phyloP scores from a whole-genome alignment of 768 basidiomycete genomes.

The Suillus lakei region DNA sequence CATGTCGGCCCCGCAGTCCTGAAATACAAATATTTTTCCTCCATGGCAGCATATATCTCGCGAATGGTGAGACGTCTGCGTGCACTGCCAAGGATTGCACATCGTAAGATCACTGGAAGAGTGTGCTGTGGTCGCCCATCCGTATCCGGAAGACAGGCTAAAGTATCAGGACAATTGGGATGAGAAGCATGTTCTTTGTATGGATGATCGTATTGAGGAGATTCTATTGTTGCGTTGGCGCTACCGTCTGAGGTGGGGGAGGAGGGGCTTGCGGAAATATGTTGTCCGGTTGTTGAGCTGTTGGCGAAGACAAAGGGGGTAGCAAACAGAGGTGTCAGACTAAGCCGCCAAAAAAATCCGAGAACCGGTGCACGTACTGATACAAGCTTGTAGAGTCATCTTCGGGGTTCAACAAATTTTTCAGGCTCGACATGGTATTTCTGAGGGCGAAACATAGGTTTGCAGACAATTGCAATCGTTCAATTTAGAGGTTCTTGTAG shows the following conservation, averaged over 20 bases:
- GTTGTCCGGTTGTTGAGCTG: constrained; percentile 28
- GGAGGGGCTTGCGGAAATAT: constrained; percentile 37
- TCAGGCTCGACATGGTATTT: constrained; percentile 57
- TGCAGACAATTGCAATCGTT: constrained; percentile 19
- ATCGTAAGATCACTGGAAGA: constrained; percentile 82
- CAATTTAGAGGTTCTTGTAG: constrained; percentile 32
- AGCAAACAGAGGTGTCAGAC: constrained; percentile 16
- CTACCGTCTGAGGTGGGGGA: constrained; percentile 40
- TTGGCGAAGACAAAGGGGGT: constrained; percentile 35
- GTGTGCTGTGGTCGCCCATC: constrained; percentile 82
- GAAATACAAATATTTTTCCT: constrained; percentile 83
- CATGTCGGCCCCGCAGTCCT: constrained; percentile 81
- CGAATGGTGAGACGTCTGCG: constrained; percentile 79
- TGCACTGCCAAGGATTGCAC: constrained; percentile 80
- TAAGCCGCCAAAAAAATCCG: constrained; percentile 10
- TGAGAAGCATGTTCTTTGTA: constrained; percentile 62
- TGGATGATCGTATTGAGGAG: constrained; percentile 26
- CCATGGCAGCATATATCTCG: constrained; percentile 88
- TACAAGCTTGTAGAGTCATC: constrained; percentile 40
- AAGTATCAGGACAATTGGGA: constrained; percentile 76
- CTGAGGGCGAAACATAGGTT: constrained; percentile 25
- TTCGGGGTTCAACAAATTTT: constrained; percentile 61
- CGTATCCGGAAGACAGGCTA: constrained; percentile 80
- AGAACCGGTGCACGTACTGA: constrained; percentile 42
- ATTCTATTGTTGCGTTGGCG: constrained; percentile 31